A percentile compares a stretch with the other conserved stretches of the same genome.
Conservation (phyloP, 495 filamentous ascomycete genomes). For the Hyaloscypha bicolor region DNA sequence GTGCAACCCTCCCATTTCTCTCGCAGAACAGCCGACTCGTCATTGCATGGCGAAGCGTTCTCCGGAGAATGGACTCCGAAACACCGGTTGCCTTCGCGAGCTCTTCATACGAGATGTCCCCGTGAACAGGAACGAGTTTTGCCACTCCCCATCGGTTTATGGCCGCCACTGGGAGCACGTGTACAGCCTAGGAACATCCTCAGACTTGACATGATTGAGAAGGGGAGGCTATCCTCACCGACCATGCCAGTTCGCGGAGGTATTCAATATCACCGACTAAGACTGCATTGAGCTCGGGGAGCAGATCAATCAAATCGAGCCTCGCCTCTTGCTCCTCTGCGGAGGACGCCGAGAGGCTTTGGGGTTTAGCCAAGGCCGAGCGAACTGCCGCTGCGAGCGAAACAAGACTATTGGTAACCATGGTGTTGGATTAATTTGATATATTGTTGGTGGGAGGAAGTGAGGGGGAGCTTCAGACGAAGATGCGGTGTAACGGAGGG, state of each 20-base stretch:
- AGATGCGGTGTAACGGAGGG: neutral
- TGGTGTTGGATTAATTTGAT: neutral
- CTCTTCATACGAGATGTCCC: slow-evolving; percentile 45
- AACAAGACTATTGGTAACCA: slow-evolving; percentile 14
- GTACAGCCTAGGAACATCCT: neutral
- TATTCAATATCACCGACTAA: slow-evolving; percentile 15
- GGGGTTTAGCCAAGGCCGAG: slow-evolving; percentile 4
- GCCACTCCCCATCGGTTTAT: slow-evolving; percentile 13
- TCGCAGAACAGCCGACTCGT: slow-evolving; percentile 53
- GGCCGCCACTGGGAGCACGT: slow-evolving; percentile 41
- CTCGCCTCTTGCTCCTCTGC: slow-evolving; percentile 17
- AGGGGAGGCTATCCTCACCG: slow-evolving; percentile 2
- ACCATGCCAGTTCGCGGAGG: slow-evolving; percentile 21
- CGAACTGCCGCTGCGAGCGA: slow-evolving; percentile 8
- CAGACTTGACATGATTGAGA: neutral
- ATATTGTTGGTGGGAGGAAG: neutral
- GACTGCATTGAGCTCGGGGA: slow-evolving; percentile 12
- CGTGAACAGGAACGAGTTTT: slow-evolving; percentile 36
- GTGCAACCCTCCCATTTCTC: slow-evolving; percentile 36
- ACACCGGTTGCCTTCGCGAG: slow-evolving; percentile 11
- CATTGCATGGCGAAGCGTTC: slow-evolving; percentile 49
- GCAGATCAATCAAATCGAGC: slow-evolving; percentile 18
- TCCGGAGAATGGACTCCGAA: slow-evolving; percentile 30
- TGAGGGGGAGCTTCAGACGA: neutral
- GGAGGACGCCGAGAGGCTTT: slow-evolving; percentile 2